These are phyloP conservation scores for Metschnikowia dekortorum DNA, from an alignment of 805 yeast genomes.

Conservation along the genomic window DNA sequence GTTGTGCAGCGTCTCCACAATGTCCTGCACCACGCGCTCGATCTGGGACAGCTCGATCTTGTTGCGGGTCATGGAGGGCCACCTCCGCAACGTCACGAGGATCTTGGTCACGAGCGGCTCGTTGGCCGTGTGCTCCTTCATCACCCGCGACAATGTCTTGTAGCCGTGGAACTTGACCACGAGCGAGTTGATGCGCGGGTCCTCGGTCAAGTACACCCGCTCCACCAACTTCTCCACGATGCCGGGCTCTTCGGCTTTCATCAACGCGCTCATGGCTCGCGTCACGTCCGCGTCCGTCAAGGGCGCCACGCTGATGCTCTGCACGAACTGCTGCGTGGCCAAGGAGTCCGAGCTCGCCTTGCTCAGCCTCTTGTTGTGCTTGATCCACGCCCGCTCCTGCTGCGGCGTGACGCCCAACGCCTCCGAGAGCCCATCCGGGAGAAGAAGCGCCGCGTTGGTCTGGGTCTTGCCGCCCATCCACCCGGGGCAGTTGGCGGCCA, in stretches of 20 bases:
- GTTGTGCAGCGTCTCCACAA: constrained; percentile 25
- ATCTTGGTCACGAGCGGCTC: constrained; percentile 45
- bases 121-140: constrained; percentile 33
- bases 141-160: constrained; percentile 62
- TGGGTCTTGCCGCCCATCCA: constrained; percentile 96
- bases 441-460: constrained; percentile 79
- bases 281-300: constrained; percentile 59
- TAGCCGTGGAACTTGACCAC: constrained; percentile 84
- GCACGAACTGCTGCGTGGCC: constrained; percentile 63
- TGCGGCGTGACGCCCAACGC: constrained; percentile 74
- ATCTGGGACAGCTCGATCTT: constrained; percentile 71
- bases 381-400: constrained; percentile 70
- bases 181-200: constrained; percentile 46
- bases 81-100: constrained; percentile 50
- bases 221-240: constrained; percentile 64
- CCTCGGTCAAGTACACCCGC: constrained; percentile 56
- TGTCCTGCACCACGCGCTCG: constrained; percentile 53
- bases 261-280: constrained; percentile 72
- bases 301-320: constrained; percentile 50
- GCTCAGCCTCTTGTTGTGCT: constrained; percentile 48
- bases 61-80: constrained; percentile 64
- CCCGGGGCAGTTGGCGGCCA: constrained; percentile 87
- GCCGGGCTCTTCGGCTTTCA: constrained; percentile 68
- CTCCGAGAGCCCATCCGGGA: constrained; percentile 79
- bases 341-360: constrained; percentile 48